A percentile compares a stretch with the other conserved stretches of the same genome.
These are phyloP conservation scores for Bathelium albidoporum DNA, from an alignment of 495 filamentous ascomycete species.

Conservation along the genomic window DNA sequence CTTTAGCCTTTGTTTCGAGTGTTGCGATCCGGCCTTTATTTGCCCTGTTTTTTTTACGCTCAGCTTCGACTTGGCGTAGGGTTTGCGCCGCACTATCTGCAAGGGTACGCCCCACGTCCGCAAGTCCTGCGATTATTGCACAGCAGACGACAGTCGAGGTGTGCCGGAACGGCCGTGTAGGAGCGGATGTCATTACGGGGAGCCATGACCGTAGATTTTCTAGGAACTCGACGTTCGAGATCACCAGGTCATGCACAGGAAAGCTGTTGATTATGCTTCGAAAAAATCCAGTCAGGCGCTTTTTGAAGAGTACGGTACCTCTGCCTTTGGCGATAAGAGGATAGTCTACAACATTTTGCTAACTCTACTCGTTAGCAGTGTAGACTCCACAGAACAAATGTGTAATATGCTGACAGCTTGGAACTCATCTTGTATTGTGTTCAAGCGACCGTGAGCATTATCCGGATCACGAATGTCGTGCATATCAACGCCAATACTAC, in stretches of 20 bases:
- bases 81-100: slow-evolving; percentile 62
- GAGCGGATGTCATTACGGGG: slow-evolving; percentile 70
- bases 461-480: slow-evolving; percentile 84
- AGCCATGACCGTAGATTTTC: slow-evolving; percentile 84
- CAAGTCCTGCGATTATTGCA: slow-evolving; percentile 60
- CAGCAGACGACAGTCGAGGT: slow-evolving; percentile 77
- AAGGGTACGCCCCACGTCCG: slow-evolving; percentile 49
- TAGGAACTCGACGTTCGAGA: slow-evolving; percentile 61
- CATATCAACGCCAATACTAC: slow-evolving; percentile 57
- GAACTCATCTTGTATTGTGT: slow-evolving; percentile 72
- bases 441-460: slow-evolving; percentile 55
- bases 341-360: slow-evolving; percentile 76
- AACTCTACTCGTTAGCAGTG: slow-evolving; percentile 22
- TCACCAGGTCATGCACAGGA: slow-evolving; percentile 63
- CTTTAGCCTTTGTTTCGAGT: slow-evolving; percentile 56
- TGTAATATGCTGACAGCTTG: slow-evolving; percentile 49
- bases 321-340: slow-evolving; percentile 78
- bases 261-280: slow-evolving; percentile 59
- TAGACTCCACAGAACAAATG: not conserved
- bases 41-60: slow-evolving; percentile 63
- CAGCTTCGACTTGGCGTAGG: slow-evolving; percentile 67
- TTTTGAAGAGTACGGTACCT: slow-evolving; percentile 60
- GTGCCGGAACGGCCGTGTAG: slow-evolving; percentile 79
- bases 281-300: slow-evolving; percentile 68
- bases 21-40: slow-evolving; percentile 64